Conservation (phyloP, 306 rosid species). For the Cyamopsis tetragonoloba region DNA sequence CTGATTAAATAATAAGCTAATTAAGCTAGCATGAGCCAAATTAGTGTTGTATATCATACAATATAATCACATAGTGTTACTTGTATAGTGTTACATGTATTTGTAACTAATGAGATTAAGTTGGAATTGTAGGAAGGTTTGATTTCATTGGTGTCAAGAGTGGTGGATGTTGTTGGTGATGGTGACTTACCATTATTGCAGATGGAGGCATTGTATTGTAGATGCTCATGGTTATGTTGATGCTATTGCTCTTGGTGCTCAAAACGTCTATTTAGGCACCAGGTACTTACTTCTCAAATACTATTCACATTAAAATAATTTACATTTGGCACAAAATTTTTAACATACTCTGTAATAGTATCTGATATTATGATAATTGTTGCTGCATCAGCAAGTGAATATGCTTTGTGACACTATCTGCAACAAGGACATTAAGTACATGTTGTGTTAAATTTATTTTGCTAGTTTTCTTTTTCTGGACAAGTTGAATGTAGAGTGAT, state of each 20-base stretch:
- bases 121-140: slow-evolving; percentile 81
- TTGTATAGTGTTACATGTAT: no score
- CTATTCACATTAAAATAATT: no score
- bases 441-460: slow-evolving; percentile 41
- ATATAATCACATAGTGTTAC: no score
- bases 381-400: no score
- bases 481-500: slow-evolving; percentile 63
- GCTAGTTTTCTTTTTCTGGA: slow-evolving; percentile 56
- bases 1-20: no score
- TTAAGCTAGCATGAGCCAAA: no score
- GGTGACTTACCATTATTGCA: slow-evolving; percentile 63
- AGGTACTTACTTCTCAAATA: slow-evolving; percentile 46
- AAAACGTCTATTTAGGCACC: slow-evolving; percentile 68
- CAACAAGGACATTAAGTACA: slow-evolving; percentile 56
- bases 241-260: slow-evolving; percentile 87
- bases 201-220: slow-evolving; percentile 83
- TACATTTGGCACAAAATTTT: no score
- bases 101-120: no score
- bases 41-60: no score
- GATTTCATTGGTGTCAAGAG: slow-evolving; percentile 67
- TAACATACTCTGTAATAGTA: not conserved
- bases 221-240: slow-evolving; percentile 86
- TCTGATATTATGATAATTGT: no score
- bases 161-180: slow-evolving; percentile 72
- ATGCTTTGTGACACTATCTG: slow-evolving; percentile 36